Base-by-base conservation (phyloP, 768 basidiomycete species). In the Tricholomella constricta region DNA sequence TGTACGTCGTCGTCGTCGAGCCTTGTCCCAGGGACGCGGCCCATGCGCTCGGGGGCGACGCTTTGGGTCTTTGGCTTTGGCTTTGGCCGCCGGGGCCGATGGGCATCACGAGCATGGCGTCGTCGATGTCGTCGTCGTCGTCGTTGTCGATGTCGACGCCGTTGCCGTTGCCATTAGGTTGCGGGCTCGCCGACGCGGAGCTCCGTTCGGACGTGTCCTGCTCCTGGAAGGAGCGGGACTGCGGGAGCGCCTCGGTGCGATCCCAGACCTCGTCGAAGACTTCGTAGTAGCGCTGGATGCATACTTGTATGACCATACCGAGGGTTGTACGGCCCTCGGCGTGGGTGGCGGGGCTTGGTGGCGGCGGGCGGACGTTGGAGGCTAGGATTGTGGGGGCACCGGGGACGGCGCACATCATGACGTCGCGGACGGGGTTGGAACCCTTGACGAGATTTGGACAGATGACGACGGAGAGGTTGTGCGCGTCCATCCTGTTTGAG, bases 241-340 rank as follows among this genome's bases (percentile, higher is more conserved):
- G 71, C 1, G 71, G 70, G 12, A 81, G 56, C 3, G 84, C 84
- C 58, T 91, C 89, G 53, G 78, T 78, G 14, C 84, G 80, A 69
- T 92, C 91, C 51, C 67, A 71, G n/a, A 87, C 69, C 59, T 93
- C 91, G 64, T 92, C 91, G 60, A 94, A 94, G 26, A 93, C 74
- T 65, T 94, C 91, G 65, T 86, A 92, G 65, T 93, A 94, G 37
- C 82, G 82, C 61, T 88, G 80, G 45, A 93, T 91, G 66, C 89
- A 93, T 37, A 90, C 70, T 63, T 85, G 85, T 67, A 92, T 75
- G 36, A 93, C 72, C 55, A 76, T 73, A 2, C 89, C 90, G 0
- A 94, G 73, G 0, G 89, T 91, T 8, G 83, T 83, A 57, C 72
- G 73, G 29, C 79, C 80, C 60, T 82, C 79, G 55, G n/a, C 46